Evolutionary conservation across 2,329 filamentous ascomycete genomes (phyloP), one percentile per base, ranked within the genome.

Genomic region (Cordyceps tenuipes): DNA sequence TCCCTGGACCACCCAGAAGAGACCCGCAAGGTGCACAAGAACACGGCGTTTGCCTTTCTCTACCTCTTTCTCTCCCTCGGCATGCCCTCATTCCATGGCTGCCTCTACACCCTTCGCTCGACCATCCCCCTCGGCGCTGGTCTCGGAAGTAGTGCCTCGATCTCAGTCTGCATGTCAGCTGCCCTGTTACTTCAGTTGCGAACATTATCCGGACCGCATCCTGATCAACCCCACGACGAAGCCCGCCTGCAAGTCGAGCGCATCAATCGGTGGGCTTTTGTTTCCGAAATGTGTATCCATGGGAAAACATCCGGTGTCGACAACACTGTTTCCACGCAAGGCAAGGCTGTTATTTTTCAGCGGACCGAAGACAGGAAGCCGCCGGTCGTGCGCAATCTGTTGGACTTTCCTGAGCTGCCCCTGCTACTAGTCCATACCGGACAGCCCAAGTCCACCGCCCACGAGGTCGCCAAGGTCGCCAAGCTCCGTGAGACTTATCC

Each of bases 241-340:
- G 90, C 90, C n/a, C 86, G 89, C 62, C 75, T 91, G 48, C 93
- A 99, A 71, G 82, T 97, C 34, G 92, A 97, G 76, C 86, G 93
- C 64, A 97, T 99, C 75, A 99, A 99, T 73, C 84, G 89, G 63
- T 99, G 95, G 94, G 92, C 94, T 0, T 97, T 97, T 73, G 94
- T 99, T 0, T 89, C 89, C 26, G 94, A 99, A 73, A 89, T 97
- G 85, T 94, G 91, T 74, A 97, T 97, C 64, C 94, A 99, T 70
- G 94, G 93, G 43, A 97, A 96, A 69, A 94, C 94, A 0, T 96
- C 91, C 0, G 94, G 94, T 0, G 90, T 99, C 48, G 94, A 99
- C 75, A 99, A 99, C 73, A 99, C 94, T 3, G 93, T 99, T 31
- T 83, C 93, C 13, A 89, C 92, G 13, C 90, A 95, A 68, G 94